Base-by-base conservation (phyloP, 495 filamentous ascomycete genomes). In the Podospora bellae-mahoneyi region DNA sequence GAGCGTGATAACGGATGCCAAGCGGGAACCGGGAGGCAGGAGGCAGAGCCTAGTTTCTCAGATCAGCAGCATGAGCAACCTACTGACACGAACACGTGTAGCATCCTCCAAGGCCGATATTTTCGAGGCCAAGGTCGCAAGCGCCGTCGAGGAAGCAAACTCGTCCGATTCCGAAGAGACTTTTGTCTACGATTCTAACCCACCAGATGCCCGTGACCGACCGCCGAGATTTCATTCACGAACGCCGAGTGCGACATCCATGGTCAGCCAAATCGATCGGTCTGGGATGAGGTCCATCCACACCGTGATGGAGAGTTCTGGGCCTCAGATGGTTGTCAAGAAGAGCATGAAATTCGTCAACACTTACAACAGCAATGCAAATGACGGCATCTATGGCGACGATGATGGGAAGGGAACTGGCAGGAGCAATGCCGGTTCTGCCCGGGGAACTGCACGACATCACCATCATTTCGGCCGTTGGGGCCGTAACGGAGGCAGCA, bases 261-360 rank as follows among this genome's bases (percentile, higher is more conserved):
- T 95, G 85, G 87, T 80, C 13, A 97, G 89, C 79, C 90, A 91
- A 77, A 85, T 87, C 32, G 92, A 93, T 73, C 90, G 92, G 55
- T 84, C 83, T 66, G 87, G 84, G 64, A 83, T 90, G 71, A 81
- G 88, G 56, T 83, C 83, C 20, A 78, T 87, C 70, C 85, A 88
- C 66, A 71, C 80, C 65, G 83, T 86, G 60, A 78, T 91, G 66
- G 87, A 93, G 62, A 87, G 84, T 75, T 83, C 84, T 19, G 81
- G 85, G n/a, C 89, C 89, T 64, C 87, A 84, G 60, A 84, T 93
- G 19, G 85, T 86, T 6, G 87, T 90, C 68, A 97, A 97, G 81
- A 91, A 92, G 77, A 96, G 91, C 78, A 98, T 98, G 95, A 98
- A 99, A 73, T 98, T 98, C 73, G 90, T 92, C n/a, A 96, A 91